Evolutionary conservation across 768 basidiomycete genomes (phyloP), one percentile per base, ranked within the genome.

Genomic region (Pseudohyphozyma bogoriensis): DNA sequence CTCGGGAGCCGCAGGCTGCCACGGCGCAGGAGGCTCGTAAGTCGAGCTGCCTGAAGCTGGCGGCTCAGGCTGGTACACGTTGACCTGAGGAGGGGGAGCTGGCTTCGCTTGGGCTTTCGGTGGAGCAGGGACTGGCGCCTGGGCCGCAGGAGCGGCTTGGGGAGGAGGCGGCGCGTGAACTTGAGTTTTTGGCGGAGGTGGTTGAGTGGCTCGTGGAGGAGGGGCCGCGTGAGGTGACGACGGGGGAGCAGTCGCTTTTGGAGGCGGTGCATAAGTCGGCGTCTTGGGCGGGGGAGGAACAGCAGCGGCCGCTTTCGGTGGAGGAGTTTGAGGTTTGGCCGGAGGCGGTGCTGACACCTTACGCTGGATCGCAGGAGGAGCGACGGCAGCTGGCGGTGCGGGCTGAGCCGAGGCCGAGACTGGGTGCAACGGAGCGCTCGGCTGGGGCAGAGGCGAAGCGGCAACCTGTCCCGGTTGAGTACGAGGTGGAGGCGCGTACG

Each of bases 1-100:
- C 52, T 55, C 9, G 52, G 59, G 31, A 52, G 47, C 8, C 52
- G 36, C 35, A 51, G 52, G 52, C 26, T 40, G 52, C 11, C 12
- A 29, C n/a, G 24, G 20, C 40, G 40, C 20, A 42, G 40, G 40
- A 15, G 40, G 24, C 7, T 42, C 40, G 40, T 42, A 22, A 42
- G 11, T 18, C 40, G 40, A 42, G 40, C 40, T 42, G 40, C 15
- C 20, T n/a, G 40, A 42, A 7, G 40, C 20, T 18, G 10, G 24
- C 8, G 8, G 40, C 20, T 42, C 20, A n/a, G 40, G 40, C 24
- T 42, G 40, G 40, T 22, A 42, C 20, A n/a, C 20, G 40, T 42
- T n/a, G 20, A 42, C 40, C 20, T 42, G 26, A 12, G 29, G 24
- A 11, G 26, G 50, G 50, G 32, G 32, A n/a, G 50, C 20, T 33